These are phyloP conservation scores for Scedosporium minutisporum DNA, from an alignment of 2,329 filamentous ascomycete genomes.

Conservation along the genomic window DNA sequence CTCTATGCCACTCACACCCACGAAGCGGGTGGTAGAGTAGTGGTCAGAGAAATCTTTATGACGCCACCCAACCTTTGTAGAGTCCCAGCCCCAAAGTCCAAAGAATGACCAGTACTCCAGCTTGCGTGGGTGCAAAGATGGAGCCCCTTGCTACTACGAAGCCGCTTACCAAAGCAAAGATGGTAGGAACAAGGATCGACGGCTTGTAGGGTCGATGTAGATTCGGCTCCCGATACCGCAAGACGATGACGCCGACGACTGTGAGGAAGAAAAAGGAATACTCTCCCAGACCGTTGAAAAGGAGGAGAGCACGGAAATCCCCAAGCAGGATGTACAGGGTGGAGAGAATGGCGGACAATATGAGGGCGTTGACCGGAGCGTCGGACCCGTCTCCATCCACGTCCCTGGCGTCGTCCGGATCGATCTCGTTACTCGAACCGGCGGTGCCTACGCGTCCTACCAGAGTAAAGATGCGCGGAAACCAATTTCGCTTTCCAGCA, in stretches of 20 bases:
- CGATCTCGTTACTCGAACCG: conserved; percentile 4
- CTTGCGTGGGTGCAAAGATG: conserved; percentile 46
- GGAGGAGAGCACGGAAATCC: conserved; percentile 50
- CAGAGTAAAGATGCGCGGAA: conserved; percentile 33
- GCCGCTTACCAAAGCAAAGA: conserved; percentile 48
- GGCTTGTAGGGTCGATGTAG: conserved; percentile 48
- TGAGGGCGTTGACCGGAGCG: conserved; percentile 44
- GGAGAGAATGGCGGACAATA: conserved; percentile 38
- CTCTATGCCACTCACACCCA: too few relatives aligned
- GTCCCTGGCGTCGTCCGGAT: conserved; percentile 8
- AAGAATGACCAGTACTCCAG: conserved; percentile 39
- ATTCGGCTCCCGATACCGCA: conserved; percentile 45
- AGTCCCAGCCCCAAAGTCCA: conserved; percentile 33
- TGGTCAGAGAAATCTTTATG: too few relatives aligned
- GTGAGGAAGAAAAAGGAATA: conserved; percentile 58
- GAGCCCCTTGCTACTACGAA: conserved; percentile 51
- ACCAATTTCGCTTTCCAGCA: conserved; percentile 42
- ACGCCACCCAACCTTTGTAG: not conserved
- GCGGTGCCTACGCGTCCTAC: conserved; percentile 32
- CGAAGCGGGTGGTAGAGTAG: too few relatives aligned
- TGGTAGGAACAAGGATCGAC: conserved; percentile 34
- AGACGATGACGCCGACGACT: conserved; percentile 46
- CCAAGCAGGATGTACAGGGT: conserved; percentile 50
- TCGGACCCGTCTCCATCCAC: conserved; percentile 23
- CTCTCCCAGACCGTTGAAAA: conserved; percentile 49